phyloP scores from a whole-genome alignment of 2,329 filamentous ascomycete species.

The Trichoderma polysporum region DNA sequence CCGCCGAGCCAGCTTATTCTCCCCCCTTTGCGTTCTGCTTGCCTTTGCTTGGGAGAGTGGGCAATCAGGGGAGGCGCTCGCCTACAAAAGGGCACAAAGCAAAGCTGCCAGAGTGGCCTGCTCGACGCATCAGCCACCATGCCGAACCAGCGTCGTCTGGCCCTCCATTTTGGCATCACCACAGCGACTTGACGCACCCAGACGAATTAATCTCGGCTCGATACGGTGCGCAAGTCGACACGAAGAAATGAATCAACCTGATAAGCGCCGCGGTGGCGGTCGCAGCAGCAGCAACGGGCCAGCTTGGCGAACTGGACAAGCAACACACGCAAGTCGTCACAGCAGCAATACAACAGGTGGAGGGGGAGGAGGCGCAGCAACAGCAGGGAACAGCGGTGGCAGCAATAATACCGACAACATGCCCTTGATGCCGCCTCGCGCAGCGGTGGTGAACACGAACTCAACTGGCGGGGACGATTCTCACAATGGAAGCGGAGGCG shows the following conservation, averaged over 20 bases:
- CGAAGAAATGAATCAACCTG: conserved; percentile 41
- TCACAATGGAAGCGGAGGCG: conserved; percentile 26
- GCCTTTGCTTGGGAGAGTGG: background rate
- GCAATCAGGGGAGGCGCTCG: background rate
- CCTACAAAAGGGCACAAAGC: background rate
- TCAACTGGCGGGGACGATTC: conserved; percentile 29
- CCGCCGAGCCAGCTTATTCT: background rate
- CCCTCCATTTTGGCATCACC: conserved; percentile 28
- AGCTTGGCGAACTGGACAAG: conserved; percentile 25
- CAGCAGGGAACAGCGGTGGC: conserved; percentile 17
- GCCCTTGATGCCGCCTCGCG: conserved; percentile 34
- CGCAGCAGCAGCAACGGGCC: conserved; percentile 25
- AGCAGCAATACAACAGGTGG: conserved; percentile 7
- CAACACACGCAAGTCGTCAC: conserved; percentile 25
- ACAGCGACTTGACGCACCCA: conserved; percentile 28
- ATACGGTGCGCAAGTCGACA: background rate
- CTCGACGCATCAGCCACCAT: conserved; percentile 30
- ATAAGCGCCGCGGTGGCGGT: conserved; percentile 45
- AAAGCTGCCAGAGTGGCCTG: background rate
- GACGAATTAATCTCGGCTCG: background rate
- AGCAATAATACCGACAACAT: conserved; percentile 30
- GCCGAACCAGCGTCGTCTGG: conserved; percentile 32
- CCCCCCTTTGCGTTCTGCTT: background rate
- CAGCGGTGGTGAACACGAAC: conserved; percentile 29
- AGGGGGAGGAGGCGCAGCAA: conserved; percentile 2